Evolutionary conservation across 2,329 filamentous ascomycete species (phyloP), one percentile per base, ranked within the genome.

Genomic region (Exophiala viscosa): DNA sequence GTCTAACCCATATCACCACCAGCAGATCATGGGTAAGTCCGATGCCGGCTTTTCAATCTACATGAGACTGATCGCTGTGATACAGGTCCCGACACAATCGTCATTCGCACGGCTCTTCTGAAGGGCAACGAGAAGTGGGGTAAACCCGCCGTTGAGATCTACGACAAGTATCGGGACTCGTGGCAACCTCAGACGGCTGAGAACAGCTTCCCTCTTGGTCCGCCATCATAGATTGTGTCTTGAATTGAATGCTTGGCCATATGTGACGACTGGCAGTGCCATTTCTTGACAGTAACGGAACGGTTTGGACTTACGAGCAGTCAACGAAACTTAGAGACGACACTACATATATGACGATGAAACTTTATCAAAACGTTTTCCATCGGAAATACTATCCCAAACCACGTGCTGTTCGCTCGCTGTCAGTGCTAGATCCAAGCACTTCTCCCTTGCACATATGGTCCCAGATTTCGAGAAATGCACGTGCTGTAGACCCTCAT

Each of bases 1-100:
- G 6, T 63, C 71, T 3, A 78, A 80, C 63, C 70, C 77, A 28
- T 81, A 81, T 66, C 79, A 82, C 66, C 76, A 80, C 61, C 78
- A 81, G 60, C 71, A 73, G 39, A 73, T 75, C 43, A 69, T 78
- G 58, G 75, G 77, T 50, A 52, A 45, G 55, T 53, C 15, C 11
- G 8, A 14, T 13, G 40, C 20, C 10, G 20, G 31, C 8, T 20
- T 20, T 41, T 33, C 5, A 8, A 10, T 15, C 6, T 13, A 36
- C 34, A 5, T 5, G 10, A 36, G 7, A 15, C 34, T 36, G 11
- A 36, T 36, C 10, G 10, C 14, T 4, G 34, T 39, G n/a, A 17
- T 9, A 15, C 42, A 58, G 56, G 57, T 8, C 66, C 69, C 3
- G 75, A 80, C 60, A 78, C 69, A 43, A 76, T 80, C 54, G 69